Evolutionary conservation across 1,284 basidiomycete genomes (phyloP).

Genomic region (Albatrellus sp.): DNA sequence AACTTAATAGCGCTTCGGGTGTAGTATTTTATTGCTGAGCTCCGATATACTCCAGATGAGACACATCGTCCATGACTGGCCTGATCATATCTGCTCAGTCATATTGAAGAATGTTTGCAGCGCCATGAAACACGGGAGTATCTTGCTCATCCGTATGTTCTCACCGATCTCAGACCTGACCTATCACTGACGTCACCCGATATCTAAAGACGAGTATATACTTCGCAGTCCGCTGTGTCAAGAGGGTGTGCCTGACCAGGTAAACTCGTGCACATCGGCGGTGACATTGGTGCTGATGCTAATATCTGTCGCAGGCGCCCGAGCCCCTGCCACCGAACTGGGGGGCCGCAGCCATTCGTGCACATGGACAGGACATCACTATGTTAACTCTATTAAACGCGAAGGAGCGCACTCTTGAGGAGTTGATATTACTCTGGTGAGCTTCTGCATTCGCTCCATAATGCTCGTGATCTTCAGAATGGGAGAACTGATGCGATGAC

Average conservation of each 20-base stretch:
- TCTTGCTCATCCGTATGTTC: conserved; percentile 2
- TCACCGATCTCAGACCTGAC: too few species aligned
- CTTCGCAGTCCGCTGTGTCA: not conserved
- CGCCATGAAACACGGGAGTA: conserved; percentile 1
- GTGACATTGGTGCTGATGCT: too few species aligned
- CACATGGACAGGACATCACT: not conserved
- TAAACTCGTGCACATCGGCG: too few species aligned
- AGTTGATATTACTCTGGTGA: not conserved
- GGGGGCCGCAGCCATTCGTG: not conserved
- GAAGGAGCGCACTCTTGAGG: not conserved
- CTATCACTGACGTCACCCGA: too few species aligned
- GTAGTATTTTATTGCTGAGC: too few species aligned
- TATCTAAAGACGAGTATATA: not conserved
- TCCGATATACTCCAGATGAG: not conserved
- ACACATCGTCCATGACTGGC: conserved; percentile 1
- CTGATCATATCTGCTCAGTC: not conserved
- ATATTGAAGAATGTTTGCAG: not conserved
- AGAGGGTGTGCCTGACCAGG: too few species aligned
- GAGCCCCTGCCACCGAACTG: conserved; percentile 1
- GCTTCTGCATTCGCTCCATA: too few species aligned
- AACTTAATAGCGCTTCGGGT: not conserved
- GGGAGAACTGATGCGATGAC: too few species aligned
- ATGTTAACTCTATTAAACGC: conserved; percentile 2
- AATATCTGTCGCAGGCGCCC: too few species aligned
- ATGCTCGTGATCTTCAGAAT: too few species aligned